A percentile compares a stretch with the other conserved stretches of the same genome.
phyloP scores from a whole-genome alignment of 169 alveolate genomes.

The Eimeria acervulina region DNA sequence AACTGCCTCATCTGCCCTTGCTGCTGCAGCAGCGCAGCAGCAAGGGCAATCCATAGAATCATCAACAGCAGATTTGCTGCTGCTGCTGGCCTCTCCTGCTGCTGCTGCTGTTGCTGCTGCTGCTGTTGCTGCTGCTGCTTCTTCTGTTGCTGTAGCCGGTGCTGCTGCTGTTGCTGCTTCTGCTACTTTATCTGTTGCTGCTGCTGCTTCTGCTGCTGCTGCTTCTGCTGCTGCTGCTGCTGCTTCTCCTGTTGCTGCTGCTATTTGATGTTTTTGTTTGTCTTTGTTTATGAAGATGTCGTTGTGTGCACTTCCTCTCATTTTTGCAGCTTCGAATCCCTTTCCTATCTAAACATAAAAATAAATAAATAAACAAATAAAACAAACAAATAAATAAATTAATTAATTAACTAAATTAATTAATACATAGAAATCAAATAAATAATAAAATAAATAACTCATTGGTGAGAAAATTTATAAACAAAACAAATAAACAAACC shows the following conservation, averaged over 20 bases:
- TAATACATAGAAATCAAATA: too few species aligned
- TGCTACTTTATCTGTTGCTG: not conserved
- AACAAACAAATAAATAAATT: too few species aligned
- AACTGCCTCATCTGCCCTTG: too few species aligned
- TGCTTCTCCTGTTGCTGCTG: too few species aligned
- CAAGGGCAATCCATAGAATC: too few species aligned
- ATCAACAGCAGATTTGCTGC: too few species aligned
- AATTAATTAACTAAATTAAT: too few species aligned
- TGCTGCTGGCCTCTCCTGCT: too few species aligned
- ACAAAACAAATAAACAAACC: not conserved
- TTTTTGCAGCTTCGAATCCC: constrained; percentile 89
- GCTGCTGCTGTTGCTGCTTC: too few species aligned
- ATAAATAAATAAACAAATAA: not conserved
- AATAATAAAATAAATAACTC: not conserved
- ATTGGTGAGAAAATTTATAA: not conserved
- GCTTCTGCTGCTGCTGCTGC: constrained; percentile 41
- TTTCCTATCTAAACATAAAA: constrained; percentile 90
- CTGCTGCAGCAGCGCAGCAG: not conserved
- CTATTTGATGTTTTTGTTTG: not conserved
- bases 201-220: not conserved
- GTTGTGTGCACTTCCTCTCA: constrained; percentile 90
- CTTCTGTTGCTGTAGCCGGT: too few species aligned
- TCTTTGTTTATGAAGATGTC: constrained; percentile 86
- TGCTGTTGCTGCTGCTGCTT: too few species aligned
- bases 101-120: too few species aligned